Base-by-base conservation (phyloP, 83 land plant genomes). In the Picea engelmannii region DNA sequence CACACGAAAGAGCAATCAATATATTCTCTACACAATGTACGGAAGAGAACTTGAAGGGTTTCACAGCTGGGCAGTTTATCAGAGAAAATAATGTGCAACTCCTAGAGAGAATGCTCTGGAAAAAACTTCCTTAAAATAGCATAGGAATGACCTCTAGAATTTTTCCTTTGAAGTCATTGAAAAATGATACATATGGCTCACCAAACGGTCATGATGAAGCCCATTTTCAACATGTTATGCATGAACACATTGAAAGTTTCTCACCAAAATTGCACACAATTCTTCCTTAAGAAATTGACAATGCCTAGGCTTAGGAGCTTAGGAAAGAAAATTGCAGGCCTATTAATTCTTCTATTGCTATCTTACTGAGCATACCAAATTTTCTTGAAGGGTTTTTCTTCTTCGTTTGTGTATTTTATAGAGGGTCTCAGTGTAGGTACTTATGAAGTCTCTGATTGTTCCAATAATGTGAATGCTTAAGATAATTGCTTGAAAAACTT, bases 281-380 rank as follows among this genome's bases (percentile, higher is more conserved):
- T n/a, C 65, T 96, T 68, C 98, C 98, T 52, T 90, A 84, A 31
- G 89, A 82, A 80, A 79, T 96, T 78, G 90, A 88, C 17, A 83
- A 78, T 31, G 92, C 88, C 35, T 90, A 92, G 93, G 84, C 62
- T 79, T 91, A 92, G 44, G 89, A 91, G 88, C 79, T 96, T 42
- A 63, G 87, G 55, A 87, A 81, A 44, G 87, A 91, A 24, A 79
- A 87, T 81, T 96, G 93, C 88, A 89, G 90, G 66, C 98, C 98
- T 18, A 74, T 94, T 78, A 93, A 96, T 82, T 87, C 82, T 5
- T 79, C 75, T 81, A 83, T 84, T 18, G 92, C 93, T 0, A 75
- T 90, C 2, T 86, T 94, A 17, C 5, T 78, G 21, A 60, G 77
- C 31, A 27, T 27, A 1, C 31, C 31, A 27, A 27, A 27, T 27